These are phyloP conservation scores for Andrographis paniculata DNA, from an alignment of 305 asterid genomes.

Conservation along the genomic window DNA sequence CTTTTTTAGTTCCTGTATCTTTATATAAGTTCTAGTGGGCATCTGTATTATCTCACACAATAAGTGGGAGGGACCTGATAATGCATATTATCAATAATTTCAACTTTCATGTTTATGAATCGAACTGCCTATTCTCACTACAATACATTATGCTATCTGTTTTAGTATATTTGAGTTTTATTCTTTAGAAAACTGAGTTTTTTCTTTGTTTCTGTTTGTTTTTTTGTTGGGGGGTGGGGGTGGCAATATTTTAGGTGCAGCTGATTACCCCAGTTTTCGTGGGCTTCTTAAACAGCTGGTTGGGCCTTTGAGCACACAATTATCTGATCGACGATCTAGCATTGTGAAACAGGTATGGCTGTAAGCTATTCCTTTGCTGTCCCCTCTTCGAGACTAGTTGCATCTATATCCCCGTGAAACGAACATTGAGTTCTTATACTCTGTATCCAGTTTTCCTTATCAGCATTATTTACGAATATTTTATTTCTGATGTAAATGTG, in stretches of 20 bases:
- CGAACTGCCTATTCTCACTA: constrained; percentile 11
- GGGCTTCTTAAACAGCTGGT: constrained; percentile 92
- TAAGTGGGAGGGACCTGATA: too few species aligned
- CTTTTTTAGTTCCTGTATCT: constrained; percentile 6
- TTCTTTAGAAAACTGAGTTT: too few species aligned
- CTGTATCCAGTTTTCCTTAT: constrained; percentile 10
- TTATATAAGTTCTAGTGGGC: too few species aligned
- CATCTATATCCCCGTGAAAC: constrained; percentile 9
- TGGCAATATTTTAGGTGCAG: constrained; percentile 53
- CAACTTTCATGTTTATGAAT: constrained; percentile 4
- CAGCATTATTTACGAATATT: constrained; percentile 12
- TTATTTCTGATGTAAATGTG: constrained; percentile 7
- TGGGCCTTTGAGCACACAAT: constrained; percentile 83
- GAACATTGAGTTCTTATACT: constrained; percentile 10
- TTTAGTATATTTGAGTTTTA: constrained; percentile 2
- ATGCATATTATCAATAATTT: too few species aligned
- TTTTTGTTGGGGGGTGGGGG: too few species aligned
- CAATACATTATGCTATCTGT: constrained; percentile 1
- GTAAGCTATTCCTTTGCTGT: constrained; percentile 13
- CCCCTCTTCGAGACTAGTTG: constrained; percentile 9
- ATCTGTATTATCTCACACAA: too few species aligned
- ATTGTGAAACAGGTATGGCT: constrained; percentile 89
- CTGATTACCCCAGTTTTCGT: constrained; percentile 83
- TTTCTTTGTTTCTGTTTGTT: too few species aligned
- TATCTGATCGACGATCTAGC: constrained; percentile 97